phyloP scores from a whole-genome alignment of 169 alveolate genomes.

The Plasmodium billcollinsi region DNA sequence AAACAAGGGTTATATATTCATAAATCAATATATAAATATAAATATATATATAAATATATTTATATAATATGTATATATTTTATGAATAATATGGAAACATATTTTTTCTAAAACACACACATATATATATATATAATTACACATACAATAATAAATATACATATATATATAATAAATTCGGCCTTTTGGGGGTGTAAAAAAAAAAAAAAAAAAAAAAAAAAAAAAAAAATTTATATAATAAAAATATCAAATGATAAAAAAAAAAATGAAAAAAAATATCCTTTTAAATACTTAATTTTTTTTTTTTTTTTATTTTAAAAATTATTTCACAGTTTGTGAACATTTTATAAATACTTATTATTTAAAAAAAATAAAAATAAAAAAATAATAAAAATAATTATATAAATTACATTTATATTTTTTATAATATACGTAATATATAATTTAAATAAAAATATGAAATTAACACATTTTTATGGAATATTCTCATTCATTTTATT shows the following conservation, averaged over 20 bases:
- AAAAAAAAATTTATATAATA: slow-evolving; percentile 9
- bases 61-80: no score
- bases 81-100: no score
- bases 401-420: background rate
- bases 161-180: background rate
- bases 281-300: slow-evolving; percentile 15
- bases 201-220: no score
- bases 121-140: no score
- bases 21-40: no score
- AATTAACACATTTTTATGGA: slow-evolving; percentile 51
- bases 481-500: slow-evolving; percentile 4
- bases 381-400: background rate
- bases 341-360: slow-evolving; percentile 9
- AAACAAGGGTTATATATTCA: no score
- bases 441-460: slow-evolving; percentile 3
- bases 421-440: slow-evolving; percentile 1
- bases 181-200: no score
- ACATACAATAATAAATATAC: no score
- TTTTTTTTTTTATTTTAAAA: slow-evolving; percentile 14
- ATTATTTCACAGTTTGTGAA: slow-evolving; percentile 44
- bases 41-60: no score
- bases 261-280: slow-evolving; percentile 23
- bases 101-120: no score
- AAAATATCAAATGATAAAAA: slow-evolving; percentile 12
- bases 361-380: slow-evolving; percentile 16